Conservation (phyloP, 306 rosid genomes). For the Phaseolus lunatus region DNA sequence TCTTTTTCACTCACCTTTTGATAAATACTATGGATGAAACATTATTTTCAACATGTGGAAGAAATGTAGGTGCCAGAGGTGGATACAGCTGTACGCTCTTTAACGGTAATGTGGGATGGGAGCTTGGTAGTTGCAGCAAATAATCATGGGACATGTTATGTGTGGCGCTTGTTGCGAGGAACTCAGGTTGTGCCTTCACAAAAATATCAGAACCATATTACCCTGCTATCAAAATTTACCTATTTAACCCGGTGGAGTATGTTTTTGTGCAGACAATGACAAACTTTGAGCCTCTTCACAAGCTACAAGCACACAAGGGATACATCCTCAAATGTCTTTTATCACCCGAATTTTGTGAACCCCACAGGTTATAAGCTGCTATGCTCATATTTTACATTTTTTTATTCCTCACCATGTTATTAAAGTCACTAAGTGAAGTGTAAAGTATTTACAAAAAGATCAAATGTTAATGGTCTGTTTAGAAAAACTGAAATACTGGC, state of each 20-base stretch:
- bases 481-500: background rate
- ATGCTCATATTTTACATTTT: conserved; percentile 13
- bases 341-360: conserved; percentile 97
- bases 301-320: conserved; percentile 96
- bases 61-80: conserved; percentile 93
- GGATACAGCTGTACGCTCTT: conserved; percentile 96
- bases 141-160: conserved; percentile 96
- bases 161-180: conserved; percentile 96
- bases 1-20: conserved; percentile 5
- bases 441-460: background rate
- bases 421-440: background rate
- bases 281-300: conserved; percentile 98
- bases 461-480: conserved; percentile 2
- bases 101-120: conserved; percentile 99
- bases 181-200: conserved; percentile 72
- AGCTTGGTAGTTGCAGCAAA: conserved; percentile 99
- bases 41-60: conserved; percentile 38
- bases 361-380: conserved; percentile 73
- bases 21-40: conserved; percentile 33
- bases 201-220: conserved; percentile 22
- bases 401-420: conserved; percentile 20
- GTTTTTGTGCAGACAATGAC: conserved; percentile 86
- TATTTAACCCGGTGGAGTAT: conserved; percentile 32
- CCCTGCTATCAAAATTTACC: conserved; percentile 35
- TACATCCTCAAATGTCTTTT: conserved; percentile 96